These are phyloP conservation scores for Asterella californica DNA, from an alignment of 225 moss, liverwort and hornwort genomes.

Conservation along the genomic window DNA sequence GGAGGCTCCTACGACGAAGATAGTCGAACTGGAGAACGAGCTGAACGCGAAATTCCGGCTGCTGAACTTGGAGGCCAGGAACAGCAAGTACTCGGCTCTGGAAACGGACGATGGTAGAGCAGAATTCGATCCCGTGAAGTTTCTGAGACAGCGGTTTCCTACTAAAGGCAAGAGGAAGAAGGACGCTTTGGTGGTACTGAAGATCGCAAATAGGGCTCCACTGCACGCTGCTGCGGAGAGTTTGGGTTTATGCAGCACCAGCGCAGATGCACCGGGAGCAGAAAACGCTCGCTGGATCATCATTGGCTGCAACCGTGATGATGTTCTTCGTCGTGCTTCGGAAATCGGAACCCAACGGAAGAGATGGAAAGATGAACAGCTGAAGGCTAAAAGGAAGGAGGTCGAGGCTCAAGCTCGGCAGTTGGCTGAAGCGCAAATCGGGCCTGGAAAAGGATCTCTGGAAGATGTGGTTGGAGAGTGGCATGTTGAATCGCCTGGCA, in stretches of 20 bases:
- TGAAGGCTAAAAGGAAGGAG: constrained; percentile 27
- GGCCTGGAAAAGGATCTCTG: not conserved
- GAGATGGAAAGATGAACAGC: constrained; percentile 14
- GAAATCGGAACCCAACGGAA: constrained; percentile 9
- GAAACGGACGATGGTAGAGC: constrained; percentile 9
- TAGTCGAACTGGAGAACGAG: constrained; percentile 21
- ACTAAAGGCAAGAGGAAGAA: constrained; percentile 5
- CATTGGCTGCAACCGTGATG: constrained; percentile 16
- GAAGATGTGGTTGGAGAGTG: constrained; percentile 4
- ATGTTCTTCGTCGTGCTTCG: constrained; percentile 4
- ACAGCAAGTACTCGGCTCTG: constrained; percentile 13
- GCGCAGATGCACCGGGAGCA: not conserved
- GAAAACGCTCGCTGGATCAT: constrained; percentile 10
- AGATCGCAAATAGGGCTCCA: not conserved
- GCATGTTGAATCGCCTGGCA: not conserved
- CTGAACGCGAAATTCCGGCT: constrained; percentile 3
- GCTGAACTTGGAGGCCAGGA: constrained; percentile 19
- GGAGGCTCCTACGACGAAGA: not conserved
- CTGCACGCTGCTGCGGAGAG: constrained; percentile 16
- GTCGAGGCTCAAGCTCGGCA: constrained; percentile 14
- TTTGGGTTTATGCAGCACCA: constrained; percentile 20
- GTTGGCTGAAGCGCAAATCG: constrained; percentile 14
- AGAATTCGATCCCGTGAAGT: constrained; percentile 10
- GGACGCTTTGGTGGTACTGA: constrained; percentile 18
- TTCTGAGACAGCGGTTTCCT: constrained; percentile 20